Conservation (phyloP, 192 early-diverging fungal genomes). For the Chytriomyces confervae region DNA sequence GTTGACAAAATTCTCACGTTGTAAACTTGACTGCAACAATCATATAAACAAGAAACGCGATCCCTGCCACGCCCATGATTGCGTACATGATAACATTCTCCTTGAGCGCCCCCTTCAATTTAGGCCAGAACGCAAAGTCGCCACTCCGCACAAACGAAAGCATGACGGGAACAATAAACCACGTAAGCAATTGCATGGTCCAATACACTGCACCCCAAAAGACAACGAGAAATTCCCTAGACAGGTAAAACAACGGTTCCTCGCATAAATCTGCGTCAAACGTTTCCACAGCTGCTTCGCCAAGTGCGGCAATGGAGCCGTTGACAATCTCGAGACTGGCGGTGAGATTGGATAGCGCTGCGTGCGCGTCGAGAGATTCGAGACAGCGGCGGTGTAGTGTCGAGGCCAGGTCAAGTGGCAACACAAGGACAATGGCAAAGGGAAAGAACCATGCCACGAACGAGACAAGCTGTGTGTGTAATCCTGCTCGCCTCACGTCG, state of each 20-base stretch:
- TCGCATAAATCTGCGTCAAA: conserved; percentile 54
- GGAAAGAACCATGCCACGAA: conserved; percentile 88
- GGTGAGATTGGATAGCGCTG: background rate
- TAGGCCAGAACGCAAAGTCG: conserved; percentile 73
- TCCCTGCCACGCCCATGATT: conserved; percentile 69
- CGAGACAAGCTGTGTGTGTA: conserved; percentile 81
- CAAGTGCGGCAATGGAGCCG: background rate
- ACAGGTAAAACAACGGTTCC: conserved; percentile 79
- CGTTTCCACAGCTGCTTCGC: background rate
- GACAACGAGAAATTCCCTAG: conserved; percentile 66
- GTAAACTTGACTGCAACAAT: conserved; percentile 50
- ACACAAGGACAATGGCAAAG: conserved; percentile 86
- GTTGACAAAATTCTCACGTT: background rate
- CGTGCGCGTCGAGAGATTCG: background rate
- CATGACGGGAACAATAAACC: conserved; percentile 59
- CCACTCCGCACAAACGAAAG: conserved; percentile 71
- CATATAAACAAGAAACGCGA: conserved; percentile 78
- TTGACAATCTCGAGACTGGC: background rate
- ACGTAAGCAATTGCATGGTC: conserved; percentile 85
- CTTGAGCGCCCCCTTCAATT: conserved; percentile 74
- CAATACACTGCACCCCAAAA: conserved; percentile 91
- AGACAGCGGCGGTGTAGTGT: conserved; percentile 20
- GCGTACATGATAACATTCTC: conserved; percentile 86
- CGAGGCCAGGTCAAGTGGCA: conserved; percentile 85
- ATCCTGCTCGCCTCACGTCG: conserved; percentile 72